phyloP scores from a whole-genome alignment of 2,329 filamentous ascomycete genomes.

The Ophiocordyceps camponoti-floridani region DNA sequence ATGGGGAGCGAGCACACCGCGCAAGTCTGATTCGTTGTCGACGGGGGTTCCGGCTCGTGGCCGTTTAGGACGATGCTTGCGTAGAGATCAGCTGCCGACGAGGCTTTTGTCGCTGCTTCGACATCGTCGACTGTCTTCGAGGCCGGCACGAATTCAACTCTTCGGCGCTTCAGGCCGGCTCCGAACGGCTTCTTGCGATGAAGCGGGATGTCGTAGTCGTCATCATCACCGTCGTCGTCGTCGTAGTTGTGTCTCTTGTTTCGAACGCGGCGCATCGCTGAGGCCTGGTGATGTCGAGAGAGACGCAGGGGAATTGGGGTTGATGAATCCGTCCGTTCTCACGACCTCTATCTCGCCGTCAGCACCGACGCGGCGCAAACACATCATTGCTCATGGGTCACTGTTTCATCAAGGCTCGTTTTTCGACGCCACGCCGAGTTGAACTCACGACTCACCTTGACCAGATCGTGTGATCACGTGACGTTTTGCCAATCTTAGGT shows the following conservation, averaged over 20 bases:
- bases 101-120: slow-evolving; percentile 6
- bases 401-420: too few species aligned
- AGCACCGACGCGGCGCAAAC: too few species aligned
- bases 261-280: not conserved
- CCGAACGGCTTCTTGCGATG: slow-evolving; percentile 37
- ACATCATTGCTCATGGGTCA: too few species aligned
- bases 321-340: too few species aligned
- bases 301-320: too few species aligned
- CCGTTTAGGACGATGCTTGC: slow-evolving; percentile 44
- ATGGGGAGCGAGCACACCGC: slow-evolving; percentile 18
- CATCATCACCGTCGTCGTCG: slow-evolving; percentile 8
- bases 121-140: slow-evolving; percentile 16
- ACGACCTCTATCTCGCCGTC: too few species aligned
- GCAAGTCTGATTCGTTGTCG: slow-evolving; percentile 8
- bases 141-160: slow-evolving; percentile 39
- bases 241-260: slow-evolving; percentile 2
- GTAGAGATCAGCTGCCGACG: slow-evolving; percentile 39
- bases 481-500: too few species aligned
- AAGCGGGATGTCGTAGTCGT: slow-evolving; percentile 25
- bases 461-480: too few species aligned
- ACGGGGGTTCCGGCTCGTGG: slow-evolving; percentile 1
- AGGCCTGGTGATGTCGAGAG: too few species aligned
- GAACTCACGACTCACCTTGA: too few species aligned
- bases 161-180: slow-evolving; percentile 33
- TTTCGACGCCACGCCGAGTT: too few species aligned